phyloP scores from a whole-genome alignment of 257 asterid species.

The Solanum ossicruentum region DNA sequence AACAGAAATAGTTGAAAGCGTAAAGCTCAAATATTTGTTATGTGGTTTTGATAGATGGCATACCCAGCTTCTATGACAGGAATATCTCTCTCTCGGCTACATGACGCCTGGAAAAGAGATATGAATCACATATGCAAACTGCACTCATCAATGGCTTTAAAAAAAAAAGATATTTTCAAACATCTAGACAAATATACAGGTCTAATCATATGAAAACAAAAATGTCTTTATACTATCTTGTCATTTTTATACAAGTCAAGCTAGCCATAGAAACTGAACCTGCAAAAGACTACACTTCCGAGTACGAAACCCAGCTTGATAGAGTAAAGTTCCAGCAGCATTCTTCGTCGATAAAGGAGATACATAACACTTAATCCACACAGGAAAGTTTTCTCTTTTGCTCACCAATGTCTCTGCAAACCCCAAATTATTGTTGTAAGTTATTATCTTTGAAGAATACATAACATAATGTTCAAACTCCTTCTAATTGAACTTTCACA shows the following conservation, averaged over 20 bases:
- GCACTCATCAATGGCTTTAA: not conserved
- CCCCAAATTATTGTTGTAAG: not conserved
- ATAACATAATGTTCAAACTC: not conserved
- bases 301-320: constrained; percentile 7
- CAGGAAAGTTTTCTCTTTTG: constrained; percentile 10
- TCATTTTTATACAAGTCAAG: not conserved
- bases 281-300: constrained; percentile 26
- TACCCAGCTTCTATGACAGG: constrained; percentile 22
- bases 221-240: not conserved
- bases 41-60: not conserved
- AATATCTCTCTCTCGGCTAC: constrained; percentile 12
- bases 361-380: constrained; percentile 16
- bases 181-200: not conserved
- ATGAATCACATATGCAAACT: not conserved
- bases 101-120: constrained; percentile 15
- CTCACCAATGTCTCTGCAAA: constrained; percentile 31
- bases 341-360: constrained; percentile 16
- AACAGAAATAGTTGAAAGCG: not conserved
- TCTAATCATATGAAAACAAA: not conserved
- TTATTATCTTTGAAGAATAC: not conserved
- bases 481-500: not conserved
- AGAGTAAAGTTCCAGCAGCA: constrained; percentile 15
- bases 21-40: not conserved
- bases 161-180: not conserved
- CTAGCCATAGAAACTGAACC: constrained; percentile 20